Base-by-base conservation (phyloP, 164 flowering plant species). In the Vitis rotundifolia region DNA sequence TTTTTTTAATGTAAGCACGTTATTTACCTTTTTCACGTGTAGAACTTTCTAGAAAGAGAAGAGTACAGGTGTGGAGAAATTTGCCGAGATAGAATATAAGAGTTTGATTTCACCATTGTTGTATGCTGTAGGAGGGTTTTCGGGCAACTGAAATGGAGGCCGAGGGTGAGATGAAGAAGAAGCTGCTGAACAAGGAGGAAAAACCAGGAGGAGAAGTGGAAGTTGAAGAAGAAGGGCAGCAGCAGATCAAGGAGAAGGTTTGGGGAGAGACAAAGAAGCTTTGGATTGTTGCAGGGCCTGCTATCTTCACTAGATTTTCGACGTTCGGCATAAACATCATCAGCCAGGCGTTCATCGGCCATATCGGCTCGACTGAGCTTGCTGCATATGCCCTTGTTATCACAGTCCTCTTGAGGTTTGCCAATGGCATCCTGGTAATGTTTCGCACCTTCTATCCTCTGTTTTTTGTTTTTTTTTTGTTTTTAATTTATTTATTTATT, bases 271-370 rank as follows among this genome's bases (percentile, higher is more conserved):
- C 47, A 47, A 86, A 80, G 76, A 85, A 77, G 82, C 16, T 88
- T 18, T 88, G 92, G 88, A 22, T 78, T 1, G 87, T 88, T 8
- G 86, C 86, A 0, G 89, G 78, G 5, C 90, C 92, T 7, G 88
- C 88, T 3, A 85, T 85, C 7, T 83, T 86, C 72, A 83, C 86
- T 1, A 77, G 89, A 60, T 77, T 81, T 44, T 78, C 91, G 0
- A 72, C 85, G 2, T 84, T 80, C 26, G 87, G 87, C 0, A 74
- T 84, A 9, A 37, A 71, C 1, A 75, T 88, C 1, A 75, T 86
- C 55, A 82, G 71, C 54, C 89, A 83, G 63, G 88, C 88, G 1
- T 86, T 86, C 60, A 63, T 85, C n/a, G 92, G 90, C 1, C 92
- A 86, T 60, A 75, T 86, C 26, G 86, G 89, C 11, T 16, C 86